A percentile compares a stretch with the other conserved stretches of the same genome.
phyloP scores from a whole-genome alignment of 176 grass and related monocot species.

The Triticum aestivum region IWGSC_CS_RefSeq_v2.1 NC_057802.1:583699646-583700145 shows the following conservation, averaged over 20 bases:
- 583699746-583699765: neutral
- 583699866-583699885: neutral
- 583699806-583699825: slow-evolving; percentile 3
- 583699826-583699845: neutral
- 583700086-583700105: slow-evolving; percentile 45
- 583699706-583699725: slow-evolving; percentile 28
- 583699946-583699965: neutral
- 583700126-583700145: slow-evolving; percentile 32
- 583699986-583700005: neutral
- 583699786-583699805: slow-evolving; percentile 15
- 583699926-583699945: neutral
- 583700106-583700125: slow-evolving; percentile 46
- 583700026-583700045: neutral
- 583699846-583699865: neutral
- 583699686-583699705: neutral
- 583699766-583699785: neutral
- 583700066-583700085: neutral
- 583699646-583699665: neutral
- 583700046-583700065: neutral
- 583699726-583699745: neutral
- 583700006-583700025: neutral
- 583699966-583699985: slow-evolving; percentile 4
- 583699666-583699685: neutral
- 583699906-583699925: neutral
- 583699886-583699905: neutral